Conservation (phyloP, 2,329 filamentous ascomycete species). For the Sarocladium kiliense region DNA sequence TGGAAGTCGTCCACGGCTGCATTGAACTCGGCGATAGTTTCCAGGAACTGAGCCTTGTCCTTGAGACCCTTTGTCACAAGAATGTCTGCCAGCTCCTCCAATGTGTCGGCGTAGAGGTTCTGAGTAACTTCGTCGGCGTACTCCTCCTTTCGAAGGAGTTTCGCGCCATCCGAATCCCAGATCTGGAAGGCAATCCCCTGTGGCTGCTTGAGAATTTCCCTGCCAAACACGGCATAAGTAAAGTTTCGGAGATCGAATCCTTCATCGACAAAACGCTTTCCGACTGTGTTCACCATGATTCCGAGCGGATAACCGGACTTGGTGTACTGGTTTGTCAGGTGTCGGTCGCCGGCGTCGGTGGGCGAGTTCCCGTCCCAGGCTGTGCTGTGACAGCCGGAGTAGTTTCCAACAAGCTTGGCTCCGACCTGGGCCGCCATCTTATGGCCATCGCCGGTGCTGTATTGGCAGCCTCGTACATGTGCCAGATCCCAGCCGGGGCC, state of each 20-base stretch:
- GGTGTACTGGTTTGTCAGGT: constrained; percentile 61
- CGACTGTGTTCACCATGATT: constrained; percentile 56
- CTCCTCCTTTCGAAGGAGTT: constrained; percentile 55
- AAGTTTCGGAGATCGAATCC: constrained; percentile 61
- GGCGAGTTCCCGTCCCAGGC: constrained; percentile 59
- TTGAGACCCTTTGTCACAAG: constrained; percentile 41
- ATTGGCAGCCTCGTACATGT: constrained; percentile 56
- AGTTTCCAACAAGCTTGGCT: constrained; percentile 52
- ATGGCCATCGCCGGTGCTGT: constrained; percentile 57
- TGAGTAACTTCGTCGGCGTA: constrained; percentile 54
- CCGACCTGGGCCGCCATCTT: constrained; percentile 43
- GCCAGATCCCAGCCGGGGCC: constrained; percentile 60
- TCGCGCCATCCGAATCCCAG: constrained; percentile 49
- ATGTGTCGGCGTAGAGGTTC: constrained; percentile 41
- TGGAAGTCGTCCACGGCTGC: constrained; percentile 44
- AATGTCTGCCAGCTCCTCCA: constrained; percentile 52
- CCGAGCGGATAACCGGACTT: constrained; percentile 66
- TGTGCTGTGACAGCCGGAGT: constrained; percentile 60
- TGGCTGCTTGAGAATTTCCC: constrained; percentile 55
- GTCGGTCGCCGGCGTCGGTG: constrained; percentile 45
- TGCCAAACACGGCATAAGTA: constrained; percentile 62
- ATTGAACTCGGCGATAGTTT: constrained; percentile 53
- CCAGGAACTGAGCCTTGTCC: constrained; percentile 39
- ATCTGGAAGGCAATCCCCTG: constrained; percentile 57
- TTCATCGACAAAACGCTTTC: constrained; percentile 61